Conservation (phyloP, 208 protist genomes). For the Angomonas deanei region DNA sequence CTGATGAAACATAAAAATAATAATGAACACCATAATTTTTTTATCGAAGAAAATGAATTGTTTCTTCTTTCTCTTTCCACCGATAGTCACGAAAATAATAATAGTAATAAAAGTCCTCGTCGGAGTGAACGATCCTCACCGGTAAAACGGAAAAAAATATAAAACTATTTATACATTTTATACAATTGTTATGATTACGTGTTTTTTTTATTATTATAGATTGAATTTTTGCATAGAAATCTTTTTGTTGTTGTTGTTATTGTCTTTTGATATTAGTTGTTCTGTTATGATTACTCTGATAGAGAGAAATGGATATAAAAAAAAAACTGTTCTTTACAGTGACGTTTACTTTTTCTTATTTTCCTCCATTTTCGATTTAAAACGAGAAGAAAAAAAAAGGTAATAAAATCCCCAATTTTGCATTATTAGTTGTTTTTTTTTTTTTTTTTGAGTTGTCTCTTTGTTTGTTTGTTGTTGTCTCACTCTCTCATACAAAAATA, state of each 20-base stretch:
- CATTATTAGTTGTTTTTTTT: no score
- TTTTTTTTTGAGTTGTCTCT: no score
- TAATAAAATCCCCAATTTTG: no score
- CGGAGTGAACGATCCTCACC: background rate
- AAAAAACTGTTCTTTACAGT: background rate
- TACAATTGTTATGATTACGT: background rate
- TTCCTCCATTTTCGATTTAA: conserved; percentile 6
- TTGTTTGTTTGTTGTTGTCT: no score
- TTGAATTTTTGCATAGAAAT: no score
- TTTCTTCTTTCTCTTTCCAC: background rate
- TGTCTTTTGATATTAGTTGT: background rate
- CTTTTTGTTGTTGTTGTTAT: background rate
- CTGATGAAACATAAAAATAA: background rate
- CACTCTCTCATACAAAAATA: no score
- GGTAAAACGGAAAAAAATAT: background rate
- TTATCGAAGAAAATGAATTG: background rate
- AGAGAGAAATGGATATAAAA: background rate
- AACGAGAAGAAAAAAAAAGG: background rate
- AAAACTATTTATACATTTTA: background rate
- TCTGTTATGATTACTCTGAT: background rate
- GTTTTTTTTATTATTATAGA: conserved; percentile 1
- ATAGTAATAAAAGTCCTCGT: background rate
- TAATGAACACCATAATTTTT: background rate
- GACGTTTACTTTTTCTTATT: background rate
- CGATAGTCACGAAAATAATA: background rate